Percentiles rank a stretch among this genome's conserved stretches.
phyloP scores from a whole-genome alignment of 257 asterid genomes.

The Perilla frutescens region DNA sequence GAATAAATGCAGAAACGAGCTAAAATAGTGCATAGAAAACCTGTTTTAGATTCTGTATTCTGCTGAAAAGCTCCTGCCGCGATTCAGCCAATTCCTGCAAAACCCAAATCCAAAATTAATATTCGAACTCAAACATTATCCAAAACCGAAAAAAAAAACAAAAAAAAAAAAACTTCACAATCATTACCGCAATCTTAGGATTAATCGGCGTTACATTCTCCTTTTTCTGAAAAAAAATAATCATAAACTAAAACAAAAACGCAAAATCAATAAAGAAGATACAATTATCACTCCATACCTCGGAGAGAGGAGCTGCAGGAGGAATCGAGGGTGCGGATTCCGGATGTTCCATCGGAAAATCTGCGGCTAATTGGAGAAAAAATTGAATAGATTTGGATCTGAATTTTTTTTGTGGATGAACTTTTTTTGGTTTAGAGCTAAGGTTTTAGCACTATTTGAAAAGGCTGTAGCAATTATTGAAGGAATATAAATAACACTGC shows the following conservation, averaged over 20 bases:
- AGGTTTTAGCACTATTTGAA: conserved; percentile 32
- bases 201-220: conserved; percentile 63
- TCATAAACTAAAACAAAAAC: not conserved
- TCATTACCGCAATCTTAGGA: conserved; percentile 74
- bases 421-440: not conserved
- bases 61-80: conserved; percentile 74
- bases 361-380: conserved; percentile 2
- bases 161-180: not conserved
- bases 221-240: conserved; percentile 51
- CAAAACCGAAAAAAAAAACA: not conserved
- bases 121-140: not conserved
- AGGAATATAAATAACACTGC: not conserved
- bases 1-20: not conserved
- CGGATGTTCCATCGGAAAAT: conserved; percentile 54
- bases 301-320: conserved; percentile 48
- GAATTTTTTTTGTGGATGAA: conserved; percentile 3
- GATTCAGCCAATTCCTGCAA: conserved; percentile 84
- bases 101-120: conserved; percentile 21
- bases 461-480: conserved; percentile 26
- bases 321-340: conserved; percentile 50
- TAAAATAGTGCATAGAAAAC: conserved; percentile 36
- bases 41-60: conserved; percentile 85
- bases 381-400: conserved; percentile 40
- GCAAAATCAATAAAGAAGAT: not conserved
- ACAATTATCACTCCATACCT: conserved; percentile 33